A percentile compares a stretch with the other conserved stretches of the same genome.
phyloP scores from a whole-genome alignment of 495 filamentous ascomycete species.

The Delitschia confertaspora region DNA sequence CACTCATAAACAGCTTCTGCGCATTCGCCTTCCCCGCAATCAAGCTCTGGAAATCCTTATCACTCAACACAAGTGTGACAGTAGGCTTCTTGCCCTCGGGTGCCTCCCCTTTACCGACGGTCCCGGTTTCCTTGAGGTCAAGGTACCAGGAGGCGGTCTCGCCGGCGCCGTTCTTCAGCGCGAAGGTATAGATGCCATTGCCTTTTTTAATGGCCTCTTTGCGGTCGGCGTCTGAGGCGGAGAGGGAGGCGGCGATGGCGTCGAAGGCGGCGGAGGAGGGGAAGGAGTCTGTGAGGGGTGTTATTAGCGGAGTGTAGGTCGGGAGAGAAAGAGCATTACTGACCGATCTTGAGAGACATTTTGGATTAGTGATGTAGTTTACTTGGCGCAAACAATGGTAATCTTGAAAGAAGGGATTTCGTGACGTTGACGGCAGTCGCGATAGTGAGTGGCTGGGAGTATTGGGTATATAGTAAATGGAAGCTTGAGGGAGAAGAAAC shows the following conservation, averaged over 20 bases:
- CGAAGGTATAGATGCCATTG: slow-evolving; percentile 84
- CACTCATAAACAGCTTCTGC: slow-evolving; percentile 90
- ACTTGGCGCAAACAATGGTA: not conserved
- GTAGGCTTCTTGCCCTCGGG: slow-evolving; percentile 66
- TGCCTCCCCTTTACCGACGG: slow-evolving; percentile 63
- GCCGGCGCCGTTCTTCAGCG: slow-evolving; percentile 74
- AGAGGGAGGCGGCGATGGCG: slow-evolving; percentile 66
- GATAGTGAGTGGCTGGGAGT: not conserved
- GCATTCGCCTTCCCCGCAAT: slow-evolving; percentile 85
- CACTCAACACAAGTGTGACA: slow-evolving; percentile 76
- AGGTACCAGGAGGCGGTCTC: slow-evolving; percentile 84
- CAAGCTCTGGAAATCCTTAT: slow-evolving; percentile 75
- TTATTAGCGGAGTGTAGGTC: slow-evolving; percentile 6
- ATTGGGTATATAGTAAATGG: not conserved
- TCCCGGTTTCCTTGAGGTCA: slow-evolving; percentile 84
- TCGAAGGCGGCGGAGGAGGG: slow-evolving; percentile 91
- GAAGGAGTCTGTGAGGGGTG: slow-evolving; percentile 56
- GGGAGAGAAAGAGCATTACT: slow-evolving; percentile 12
- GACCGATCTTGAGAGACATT: slow-evolving; percentile 84
- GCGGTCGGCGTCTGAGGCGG: slow-evolving; percentile 58
- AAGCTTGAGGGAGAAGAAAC: not conserved
- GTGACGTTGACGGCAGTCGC: not conserved
- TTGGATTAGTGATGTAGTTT: slow-evolving; percentile 26
- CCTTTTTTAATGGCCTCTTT: slow-evolving; percentile 82
- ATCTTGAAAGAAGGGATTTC: slow-evolving; percentile 2